A percentile compares a stretch with the other conserved stretches of the same genome.
Conservation (phyloP, 192 early-diverging fungal species). For the Funneliformis mosseae region DNA sequence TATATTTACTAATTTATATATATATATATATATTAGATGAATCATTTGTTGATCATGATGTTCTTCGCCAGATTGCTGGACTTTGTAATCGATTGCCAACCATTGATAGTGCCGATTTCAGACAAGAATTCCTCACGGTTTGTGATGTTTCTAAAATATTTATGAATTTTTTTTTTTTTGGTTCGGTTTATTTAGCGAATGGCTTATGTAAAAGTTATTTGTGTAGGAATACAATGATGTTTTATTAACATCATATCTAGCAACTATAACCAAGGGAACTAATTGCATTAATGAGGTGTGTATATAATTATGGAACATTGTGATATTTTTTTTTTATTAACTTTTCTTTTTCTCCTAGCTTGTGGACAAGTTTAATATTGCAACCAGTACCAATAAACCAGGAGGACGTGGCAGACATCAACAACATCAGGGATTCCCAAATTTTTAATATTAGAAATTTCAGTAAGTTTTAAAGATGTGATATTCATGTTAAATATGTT, state of each 20-base stretch:
- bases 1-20: background rate
- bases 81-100: constrained; percentile 74
- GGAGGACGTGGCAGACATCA: constrained; percentile 16
- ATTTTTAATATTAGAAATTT: background rate
- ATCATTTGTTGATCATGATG: constrained; percentile 65
- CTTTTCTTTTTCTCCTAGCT: constrained; percentile 15
- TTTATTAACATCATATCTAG: constrained; percentile 72
- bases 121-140: constrained; percentile 74
- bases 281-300: constrained; percentile 68
- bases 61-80: constrained; percentile 77
- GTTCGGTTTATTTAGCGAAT: background rate
- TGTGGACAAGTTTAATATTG: constrained; percentile 32
- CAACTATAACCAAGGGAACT: constrained; percentile 76
- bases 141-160: constrained; percentile 17
- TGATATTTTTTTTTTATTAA: background rate
- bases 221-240: constrained; percentile 83
- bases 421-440: constrained; percentile 15
- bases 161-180: background rate
- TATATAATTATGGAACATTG: constrained; percentile 3
- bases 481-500: too few species aligned
- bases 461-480: background rate
- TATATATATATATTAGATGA: constrained; percentile 33
- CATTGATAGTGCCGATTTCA: constrained; percentile 65
- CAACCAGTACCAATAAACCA: constrained; percentile 8
- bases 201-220: background rate